These are phyloP conservation scores for Entomortierella parvispora DNA, from an alignment of 192 early-diverging fungal species.

Conservation along the genomic window DNA sequence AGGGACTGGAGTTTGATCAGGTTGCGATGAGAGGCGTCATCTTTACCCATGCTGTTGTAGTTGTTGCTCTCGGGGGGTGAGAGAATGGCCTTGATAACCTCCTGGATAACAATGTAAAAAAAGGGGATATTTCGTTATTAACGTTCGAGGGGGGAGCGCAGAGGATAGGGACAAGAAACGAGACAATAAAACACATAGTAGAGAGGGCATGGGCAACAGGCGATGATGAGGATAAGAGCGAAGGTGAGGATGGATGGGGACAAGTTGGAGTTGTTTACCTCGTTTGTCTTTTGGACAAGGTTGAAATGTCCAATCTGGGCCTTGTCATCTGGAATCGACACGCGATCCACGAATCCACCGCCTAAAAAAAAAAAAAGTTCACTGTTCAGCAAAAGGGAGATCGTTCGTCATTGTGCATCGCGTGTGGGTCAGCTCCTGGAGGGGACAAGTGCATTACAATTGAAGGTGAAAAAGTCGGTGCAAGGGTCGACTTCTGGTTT, in stretches of 20 bases:
- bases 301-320: constrained; percentile 56
- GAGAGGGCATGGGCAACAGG: no score
- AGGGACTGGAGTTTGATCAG: constrained; percentile 65
- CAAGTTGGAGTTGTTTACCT: constrained; percentile 24
- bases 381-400: neutral
- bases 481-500: constrained; percentile 70
- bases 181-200: neutral
- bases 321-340: constrained; percentile 71
- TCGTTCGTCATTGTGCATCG: neutral
- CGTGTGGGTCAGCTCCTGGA: neutral
- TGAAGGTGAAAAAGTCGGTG: constrained; percentile 73
- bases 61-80: constrained; percentile 53
- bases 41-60: constrained; percentile 13
- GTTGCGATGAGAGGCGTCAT: constrained; percentile 59
- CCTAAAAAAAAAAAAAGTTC: constrained; percentile 50
- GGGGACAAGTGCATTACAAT: constrained; percentile 55
- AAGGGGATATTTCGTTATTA: neutral
- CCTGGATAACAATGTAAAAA: no score
- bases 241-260: neutral
- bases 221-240: constrained; percentile 8
- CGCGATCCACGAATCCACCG: constrained; percentile 64
- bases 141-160: neutral
- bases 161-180: no score
- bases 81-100: constrained; percentile 58
- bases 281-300: constrained; percentile 55